Evolutionary conservation across 345 rosid species (phyloP), one percentile per base, ranked within the genome.

Genomic region (Microthlaspi erraticum): DNA sequence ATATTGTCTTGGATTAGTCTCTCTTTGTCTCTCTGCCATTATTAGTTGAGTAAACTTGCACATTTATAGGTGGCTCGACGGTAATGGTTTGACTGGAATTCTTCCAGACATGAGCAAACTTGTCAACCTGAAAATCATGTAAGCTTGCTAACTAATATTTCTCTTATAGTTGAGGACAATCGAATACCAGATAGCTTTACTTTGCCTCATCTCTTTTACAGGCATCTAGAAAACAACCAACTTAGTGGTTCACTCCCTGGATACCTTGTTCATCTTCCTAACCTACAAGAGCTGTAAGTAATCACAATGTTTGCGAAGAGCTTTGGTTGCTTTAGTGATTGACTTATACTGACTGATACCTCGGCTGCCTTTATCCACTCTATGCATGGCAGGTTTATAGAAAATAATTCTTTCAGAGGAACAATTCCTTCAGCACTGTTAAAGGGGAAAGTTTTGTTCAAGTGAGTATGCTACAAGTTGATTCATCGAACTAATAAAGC

Each of bases 151-250:
- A 53, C 44, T 48, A 62, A 48, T 48, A 44, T 26, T 32, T 58
- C 11, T 34, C 8, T 53, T 61, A 5, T 45, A 45, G 44, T 17
- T 54, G 14, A 8, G 14, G 50, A 31, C 9, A 50, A 41, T 45
- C 19, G 5, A 51, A 46, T 62, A 18, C 34, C 43, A 38, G 36
- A 64, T 64, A 39, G 54, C 10, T 55, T 70, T 64, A 68, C 78
- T 57, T 78, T 44, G 36, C 53, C 33, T 68, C 37, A 31, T 45
- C 54, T 55, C 38, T 52, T 26, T 53, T 70, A 83, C 83, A 95
- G 99, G 82, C 99, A 95, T 81, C 77, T 95, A 55, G 99, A 90
- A 84, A 92, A 87, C 83, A 95, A 95, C 75, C 68, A 81, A 58
- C 80, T 92, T 59, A 83, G 62, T 5, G 99, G 97, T 58, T 78